These are phyloP conservation scores for Quercus rubra DNA, from an alignment of 306 rosid genomes.

Conservation along the genomic window DNA sequence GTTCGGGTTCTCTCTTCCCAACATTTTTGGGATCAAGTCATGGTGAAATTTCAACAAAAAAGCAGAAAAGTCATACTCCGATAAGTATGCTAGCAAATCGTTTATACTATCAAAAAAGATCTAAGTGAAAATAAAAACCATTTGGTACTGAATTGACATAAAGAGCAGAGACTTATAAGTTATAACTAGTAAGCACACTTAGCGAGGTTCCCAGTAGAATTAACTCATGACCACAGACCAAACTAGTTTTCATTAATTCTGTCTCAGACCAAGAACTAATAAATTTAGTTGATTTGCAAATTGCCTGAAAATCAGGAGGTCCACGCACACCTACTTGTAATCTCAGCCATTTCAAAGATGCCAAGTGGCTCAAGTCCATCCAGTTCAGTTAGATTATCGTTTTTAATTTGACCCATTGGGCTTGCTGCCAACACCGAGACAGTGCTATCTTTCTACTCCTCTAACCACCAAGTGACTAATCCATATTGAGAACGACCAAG, in stretches of 20 bases:
- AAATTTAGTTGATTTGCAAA: background rate
- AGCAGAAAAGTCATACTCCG: conserved; percentile 18
- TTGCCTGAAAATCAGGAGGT: conserved; percentile 16
- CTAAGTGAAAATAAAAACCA: background rate
- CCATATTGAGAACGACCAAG: conserved; percentile 28
- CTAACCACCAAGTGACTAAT: conserved; percentile 45
- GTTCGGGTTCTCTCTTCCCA: conserved; percentile 21
- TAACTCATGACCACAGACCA: too few relatives aligned
- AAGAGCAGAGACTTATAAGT: background rate
- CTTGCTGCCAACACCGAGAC: conserved; percentile 57
- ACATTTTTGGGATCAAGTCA: conserved; percentile 37
- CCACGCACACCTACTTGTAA: conserved; percentile 28
- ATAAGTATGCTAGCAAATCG: conserved; percentile 15
- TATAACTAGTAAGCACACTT: too few relatives aligned
- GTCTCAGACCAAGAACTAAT: background rate
- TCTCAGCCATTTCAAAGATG: conserved; percentile 12
- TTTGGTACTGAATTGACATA: background rate
- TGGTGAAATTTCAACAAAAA: conserved; percentile 13
- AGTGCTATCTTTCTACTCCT: conserved; percentile 51
- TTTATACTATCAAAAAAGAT: background rate
- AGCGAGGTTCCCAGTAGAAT: too few relatives aligned
- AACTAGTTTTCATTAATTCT: background rate
- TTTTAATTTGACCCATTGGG: conserved; percentile 39
- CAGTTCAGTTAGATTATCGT: conserved; percentile 19
- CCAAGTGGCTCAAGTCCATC: conserved; percentile 33